Evolutionary conservation across 148 eudicot genomes (phyloP).

Genomic region (Suaeda aralocaspica): DNA sequence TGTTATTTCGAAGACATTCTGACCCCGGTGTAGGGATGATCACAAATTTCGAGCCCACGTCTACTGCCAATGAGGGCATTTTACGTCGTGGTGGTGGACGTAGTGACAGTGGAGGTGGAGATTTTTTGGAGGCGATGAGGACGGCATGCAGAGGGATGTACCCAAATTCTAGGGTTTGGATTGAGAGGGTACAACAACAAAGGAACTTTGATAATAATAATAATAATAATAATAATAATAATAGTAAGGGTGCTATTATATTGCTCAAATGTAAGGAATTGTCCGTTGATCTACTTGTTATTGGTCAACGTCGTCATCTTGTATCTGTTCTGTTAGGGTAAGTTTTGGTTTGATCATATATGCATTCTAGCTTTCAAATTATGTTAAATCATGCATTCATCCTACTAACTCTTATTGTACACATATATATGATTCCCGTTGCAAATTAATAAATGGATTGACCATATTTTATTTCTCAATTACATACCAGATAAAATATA

Average conservation of each 20-base stretch:
- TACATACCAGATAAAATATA: too few relatives aligned
- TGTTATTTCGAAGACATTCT: constrained; percentile 1
- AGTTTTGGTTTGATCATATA: neutral
- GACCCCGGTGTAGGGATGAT: neutral
- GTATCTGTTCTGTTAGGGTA: constrained; percentile 48
- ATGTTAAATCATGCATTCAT: too few relatives aligned
- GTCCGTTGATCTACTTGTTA: constrained; percentile 41
- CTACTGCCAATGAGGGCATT: neutral
- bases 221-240: too few relatives aligned
- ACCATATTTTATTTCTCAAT: too few relatives aligned
- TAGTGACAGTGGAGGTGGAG: constrained; percentile 12
- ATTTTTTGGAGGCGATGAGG: constrained; percentile 52
- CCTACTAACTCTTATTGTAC: too few relatives aligned
- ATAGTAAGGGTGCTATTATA: constrained; percentile 37
- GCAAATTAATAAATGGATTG: too few relatives aligned
- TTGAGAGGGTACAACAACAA: constrained; percentile 40
- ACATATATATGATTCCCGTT: too few relatives aligned
- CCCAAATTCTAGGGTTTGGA: constrained; percentile 35
- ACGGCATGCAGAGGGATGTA: constrained; percentile 33
- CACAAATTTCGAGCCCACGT: neutral
- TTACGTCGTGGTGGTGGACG: constrained; percentile 10
- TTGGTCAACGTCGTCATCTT: constrained; percentile 48
- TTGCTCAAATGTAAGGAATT: constrained; percentile 29
- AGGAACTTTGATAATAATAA: constrained; percentile 34
- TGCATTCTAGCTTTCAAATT: too few relatives aligned